Evolutionary conservation across 495 filamentous ascomycete species (phyloP).

Genomic region (Neohortaea acidophila): DNA sequence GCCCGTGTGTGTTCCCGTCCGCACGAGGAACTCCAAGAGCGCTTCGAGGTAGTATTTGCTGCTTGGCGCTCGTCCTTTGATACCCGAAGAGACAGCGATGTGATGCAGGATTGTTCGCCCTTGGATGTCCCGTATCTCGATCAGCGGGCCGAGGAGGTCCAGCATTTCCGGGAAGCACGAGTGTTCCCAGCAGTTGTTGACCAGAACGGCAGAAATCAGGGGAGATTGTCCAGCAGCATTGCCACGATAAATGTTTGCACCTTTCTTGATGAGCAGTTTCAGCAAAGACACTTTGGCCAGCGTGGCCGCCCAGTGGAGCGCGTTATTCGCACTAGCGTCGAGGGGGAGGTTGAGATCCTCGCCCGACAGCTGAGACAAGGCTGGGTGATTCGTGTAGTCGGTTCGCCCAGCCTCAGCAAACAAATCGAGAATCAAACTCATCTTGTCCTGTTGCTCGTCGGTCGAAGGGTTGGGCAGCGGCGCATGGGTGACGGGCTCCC

Average conservation of each 20-base stretch:
- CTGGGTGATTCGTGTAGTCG: slow-evolving; percentile 50
- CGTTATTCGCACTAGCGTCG: slow-evolving; percentile 71
- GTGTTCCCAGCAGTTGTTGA: slow-evolving; percentile 81
- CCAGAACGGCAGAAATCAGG: slow-evolving; percentile 70
- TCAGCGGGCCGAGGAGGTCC: slow-evolving; percentile 75
- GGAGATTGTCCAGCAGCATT: slow-evolving; percentile 83
- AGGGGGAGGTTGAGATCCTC: slow-evolving; percentile 81
- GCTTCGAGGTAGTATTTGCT: slow-evolving; percentile 89
- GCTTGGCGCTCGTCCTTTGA: slow-evolving; percentile 70
- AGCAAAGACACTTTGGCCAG: slow-evolving; percentile 70
- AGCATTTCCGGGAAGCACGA: slow-evolving; percentile 69
- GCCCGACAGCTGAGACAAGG: slow-evolving; percentile 53
- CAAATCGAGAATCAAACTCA: slow-evolving; percentile 66
- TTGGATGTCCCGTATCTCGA: slow-evolving; percentile 74
- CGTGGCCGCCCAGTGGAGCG: slow-evolving; percentile 94
- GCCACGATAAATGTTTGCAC: slow-evolving; percentile 71
- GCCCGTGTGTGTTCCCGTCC: slow-evolving; percentile 24
- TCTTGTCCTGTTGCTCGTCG: slow-evolving; percentile 55
- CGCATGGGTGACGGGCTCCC: slow-evolving; percentile 42
- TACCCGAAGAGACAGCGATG: slow-evolving; percentile 84
- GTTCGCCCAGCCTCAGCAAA: slow-evolving; percentile 58
- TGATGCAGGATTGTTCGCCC: slow-evolving; percentile 90
- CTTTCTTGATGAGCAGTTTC: slow-evolving; percentile 61
- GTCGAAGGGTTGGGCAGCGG: slow-evolving; percentile 54
- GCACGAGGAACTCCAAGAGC: slow-evolving; percentile 81